phyloP scores from a whole-genome alignment of 192 early-diverging fungal genomes.

The Rhizoclosmatium globosum region DNA sequence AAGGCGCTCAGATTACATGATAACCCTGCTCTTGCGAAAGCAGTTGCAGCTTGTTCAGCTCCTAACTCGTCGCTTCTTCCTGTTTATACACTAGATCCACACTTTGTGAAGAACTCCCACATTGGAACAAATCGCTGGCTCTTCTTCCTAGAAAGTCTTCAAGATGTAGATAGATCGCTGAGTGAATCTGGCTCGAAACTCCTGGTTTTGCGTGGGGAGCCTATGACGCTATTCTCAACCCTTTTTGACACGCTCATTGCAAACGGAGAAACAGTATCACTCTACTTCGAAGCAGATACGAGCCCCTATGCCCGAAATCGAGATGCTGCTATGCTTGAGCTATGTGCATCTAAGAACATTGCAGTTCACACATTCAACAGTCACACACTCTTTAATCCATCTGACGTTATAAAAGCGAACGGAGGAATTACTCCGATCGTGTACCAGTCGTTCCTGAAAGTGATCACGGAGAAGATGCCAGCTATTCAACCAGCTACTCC shows the following conservation, averaged over 20 bases:
- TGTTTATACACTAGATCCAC: conserved; percentile 24
- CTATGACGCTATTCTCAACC: conserved; percentile 18
- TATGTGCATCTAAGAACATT: background rate
- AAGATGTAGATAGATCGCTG: conserved; percentile 18
- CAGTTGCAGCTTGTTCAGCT: conserved; percentile 32
- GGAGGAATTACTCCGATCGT: too few relatives aligned
- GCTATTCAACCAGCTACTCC: too few relatives aligned
- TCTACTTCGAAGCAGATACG: background rate
- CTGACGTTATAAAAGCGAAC: too few relatives aligned
- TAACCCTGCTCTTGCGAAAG: conserved; percentile 30
- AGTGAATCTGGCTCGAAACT: conserved; percentile 17
- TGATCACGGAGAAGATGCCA: too few relatives aligned
- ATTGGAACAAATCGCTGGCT: background rate
- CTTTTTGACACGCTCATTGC: too few relatives aligned
- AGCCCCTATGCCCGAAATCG: too few relatives aligned
- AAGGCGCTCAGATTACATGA: conserved; percentile 43
- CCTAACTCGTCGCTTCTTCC: background rate
- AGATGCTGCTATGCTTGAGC: too few relatives aligned
- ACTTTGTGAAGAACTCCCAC: background rate
- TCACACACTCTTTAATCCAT: background rate
- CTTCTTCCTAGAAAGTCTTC: conserved; percentile 27
- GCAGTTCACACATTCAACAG: background rate
- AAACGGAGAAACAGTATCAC: too few relatives aligned
- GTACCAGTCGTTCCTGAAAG: too few relatives aligned
- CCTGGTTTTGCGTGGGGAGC: conserved; percentile 38